A percentile compares a stretch with the other conserved stretches of the same genome.
Conservation (phyloP, 495 filamentous ascomycete species). For the Amniculicola lignicola region DNA sequence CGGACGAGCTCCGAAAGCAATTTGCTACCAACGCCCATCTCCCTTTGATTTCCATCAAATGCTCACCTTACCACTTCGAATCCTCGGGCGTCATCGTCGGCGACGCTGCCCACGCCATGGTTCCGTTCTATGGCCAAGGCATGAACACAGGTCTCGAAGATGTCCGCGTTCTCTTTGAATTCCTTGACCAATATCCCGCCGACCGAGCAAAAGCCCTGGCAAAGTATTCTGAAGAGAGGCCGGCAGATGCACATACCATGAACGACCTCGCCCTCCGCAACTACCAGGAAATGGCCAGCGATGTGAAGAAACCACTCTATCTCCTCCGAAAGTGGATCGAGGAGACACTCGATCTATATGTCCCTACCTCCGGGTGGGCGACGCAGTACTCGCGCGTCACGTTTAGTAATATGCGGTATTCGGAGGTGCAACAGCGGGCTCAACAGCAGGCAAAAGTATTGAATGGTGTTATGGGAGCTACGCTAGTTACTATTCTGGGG, state of each 20-base stretch:
- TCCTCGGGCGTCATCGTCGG: constrained; percentile 81
- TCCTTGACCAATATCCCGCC: constrained; percentile 51
- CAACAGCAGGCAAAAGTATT: constrained; percentile 58
- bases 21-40: constrained; percentile 81
- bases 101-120: constrained; percentile 95
- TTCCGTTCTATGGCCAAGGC: constrained; percentile 59
- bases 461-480: constrained; percentile 13
- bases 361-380: constrained; percentile 76
- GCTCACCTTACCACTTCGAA: constrained; percentile 76
- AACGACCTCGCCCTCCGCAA: constrained; percentile 90
- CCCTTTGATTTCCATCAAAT: constrained; percentile 89
- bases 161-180: constrained; percentile 59
- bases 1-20: constrained; percentile 62
- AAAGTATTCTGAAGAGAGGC: constrained; percentile 69
- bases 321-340: constrained; percentile 77
- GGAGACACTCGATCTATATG: constrained; percentile 71
- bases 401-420: constrained; percentile 89
- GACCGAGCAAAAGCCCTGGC: constrained; percentile 59
- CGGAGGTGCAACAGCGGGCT: constrained; percentile 67
- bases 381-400: constrained; percentile 93
- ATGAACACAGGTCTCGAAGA: constrained; percentile 48
- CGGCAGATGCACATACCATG: constrained; percentile 78
- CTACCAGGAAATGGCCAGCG: constrained; percentile 87
- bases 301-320: constrained; percentile 73
- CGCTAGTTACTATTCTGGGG: not conserved